Evolutionary conservation across 495 filamentous ascomycete species (phyloP).

Genomic region (Penicillium subrubescens): DNA sequence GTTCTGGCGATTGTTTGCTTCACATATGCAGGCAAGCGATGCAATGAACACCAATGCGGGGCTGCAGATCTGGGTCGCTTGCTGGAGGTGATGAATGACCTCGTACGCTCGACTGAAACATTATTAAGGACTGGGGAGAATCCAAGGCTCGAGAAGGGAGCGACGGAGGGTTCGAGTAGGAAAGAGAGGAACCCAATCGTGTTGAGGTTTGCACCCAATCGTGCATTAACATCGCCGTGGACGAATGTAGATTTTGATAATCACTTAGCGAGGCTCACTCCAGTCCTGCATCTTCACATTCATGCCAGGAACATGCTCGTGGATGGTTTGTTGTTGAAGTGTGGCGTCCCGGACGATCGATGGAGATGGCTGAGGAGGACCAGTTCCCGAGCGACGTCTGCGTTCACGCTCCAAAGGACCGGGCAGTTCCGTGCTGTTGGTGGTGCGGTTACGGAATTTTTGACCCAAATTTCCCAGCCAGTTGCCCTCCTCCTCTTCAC

Average conservation of each 20-base stretch:
- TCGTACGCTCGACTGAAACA: not conserved
- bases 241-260: not conserved
- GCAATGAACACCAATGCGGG: not conserved
- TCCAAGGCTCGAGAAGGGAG: not conserved
- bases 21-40: not conserved
- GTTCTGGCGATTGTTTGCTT: not conserved
- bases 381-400: constrained; percentile 68
- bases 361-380: constrained; percentile 55
- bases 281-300: constrained; percentile 49
- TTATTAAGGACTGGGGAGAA: not conserved
- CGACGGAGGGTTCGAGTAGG: not conserved
- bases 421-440: constrained; percentile 38
- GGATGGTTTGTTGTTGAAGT: constrained; percentile 42
- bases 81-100: not conserved
- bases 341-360: constrained; percentile 40
- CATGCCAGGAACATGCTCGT: constrained; percentile 35
- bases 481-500: constrained; percentile 52
- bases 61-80: not conserved
- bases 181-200: not conserved
- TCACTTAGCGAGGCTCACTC: constrained; percentile 38
- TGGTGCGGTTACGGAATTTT: constrained; percentile 51
- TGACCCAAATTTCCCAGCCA: constrained; percentile 63
- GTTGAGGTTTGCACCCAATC: not conserved
- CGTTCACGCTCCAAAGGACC: constrained; percentile 67
- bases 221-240: not conserved